Conservation (phyloP, 148 eudicot species). For the Spergularia bocconei region DNA sequence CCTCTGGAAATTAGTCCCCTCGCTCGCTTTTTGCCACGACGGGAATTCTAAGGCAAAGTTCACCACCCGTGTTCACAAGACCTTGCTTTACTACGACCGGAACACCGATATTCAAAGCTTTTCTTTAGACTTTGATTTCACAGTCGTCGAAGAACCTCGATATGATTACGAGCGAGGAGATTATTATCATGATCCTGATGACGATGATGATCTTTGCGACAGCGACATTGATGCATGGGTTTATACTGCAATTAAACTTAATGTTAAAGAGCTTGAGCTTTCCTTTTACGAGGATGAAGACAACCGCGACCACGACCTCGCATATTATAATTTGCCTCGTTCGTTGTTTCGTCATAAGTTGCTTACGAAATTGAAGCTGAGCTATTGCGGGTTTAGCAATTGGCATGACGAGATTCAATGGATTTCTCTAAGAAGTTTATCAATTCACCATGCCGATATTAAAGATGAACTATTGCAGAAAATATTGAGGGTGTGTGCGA, state of each 20-base stretch:
- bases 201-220: no score
- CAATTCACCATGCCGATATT: not conserved
- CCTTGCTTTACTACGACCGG: no score
- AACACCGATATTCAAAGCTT: no score
- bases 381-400: not conserved
- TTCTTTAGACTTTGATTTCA: no score
- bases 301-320: no score
- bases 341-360: not conserved
- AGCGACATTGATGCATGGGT: not conserved
- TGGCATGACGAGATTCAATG: not conserved
- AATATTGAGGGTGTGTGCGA: not conserved
- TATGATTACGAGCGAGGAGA: no score
- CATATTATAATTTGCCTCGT: not conserved
- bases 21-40: not conserved
- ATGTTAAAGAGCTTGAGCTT: not conserved
- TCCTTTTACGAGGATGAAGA: no score
- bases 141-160: no score
- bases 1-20: not conserved
- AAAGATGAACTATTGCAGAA: not conserved
- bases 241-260: not conserved
- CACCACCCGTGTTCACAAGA: no score
- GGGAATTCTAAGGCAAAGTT: no score
- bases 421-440: not conserved
- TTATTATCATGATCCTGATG: no score
- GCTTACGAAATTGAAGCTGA: not conserved